These are phyloP conservation scores for Daldinia decipiens DNA, from an alignment of 495 filamentous ascomycete genomes.

Conservation along the genomic window DNA sequence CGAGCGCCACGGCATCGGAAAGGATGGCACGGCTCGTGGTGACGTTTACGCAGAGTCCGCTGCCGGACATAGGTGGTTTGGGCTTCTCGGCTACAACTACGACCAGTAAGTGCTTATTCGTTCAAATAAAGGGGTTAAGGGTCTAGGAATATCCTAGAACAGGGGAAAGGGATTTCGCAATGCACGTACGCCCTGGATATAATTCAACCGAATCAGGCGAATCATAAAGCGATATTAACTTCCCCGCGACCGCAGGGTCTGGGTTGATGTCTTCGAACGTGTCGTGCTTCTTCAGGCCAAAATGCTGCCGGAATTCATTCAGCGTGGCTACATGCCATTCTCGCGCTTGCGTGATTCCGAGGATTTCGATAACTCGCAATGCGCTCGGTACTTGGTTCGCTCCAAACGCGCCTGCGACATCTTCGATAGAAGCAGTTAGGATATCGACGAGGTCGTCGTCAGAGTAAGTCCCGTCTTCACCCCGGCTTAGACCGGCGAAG, in stretches of 20 bases:
- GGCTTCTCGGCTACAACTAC: constrained; percentile 72
- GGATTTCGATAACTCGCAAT: constrained; percentile 74
- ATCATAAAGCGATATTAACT: constrained; percentile 76
- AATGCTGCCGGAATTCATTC: constrained; percentile 83
- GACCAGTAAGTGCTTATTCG: not conserved
- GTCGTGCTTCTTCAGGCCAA: constrained; percentile 70
- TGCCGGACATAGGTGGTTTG: constrained; percentile 70
- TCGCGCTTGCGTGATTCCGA: constrained; percentile 80
- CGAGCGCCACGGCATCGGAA: constrained; percentile 81
- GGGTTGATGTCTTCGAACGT: constrained; percentile 81
- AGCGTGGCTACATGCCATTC: constrained; percentile 78
- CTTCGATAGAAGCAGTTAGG: constrained; percentile 66
- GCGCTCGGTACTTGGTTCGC: constrained; percentile 74
- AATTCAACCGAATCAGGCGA: constrained; percentile 68
- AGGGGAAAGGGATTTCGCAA: not conserved
- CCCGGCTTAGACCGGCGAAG: constrained; percentile 65
- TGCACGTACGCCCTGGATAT: constrained; percentile 51
- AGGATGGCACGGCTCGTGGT: constrained; percentile 78
- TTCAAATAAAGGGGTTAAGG: too few relatives aligned
- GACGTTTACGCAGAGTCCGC: constrained; percentile 74
- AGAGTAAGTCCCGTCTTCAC: constrained; percentile 61
- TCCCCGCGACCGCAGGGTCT: constrained; percentile 70
- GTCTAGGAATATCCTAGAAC: too few relatives aligned
- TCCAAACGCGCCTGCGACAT: constrained; percentile 64
- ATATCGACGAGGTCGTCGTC: constrained; percentile 70